Evolutionary conservation across 768 basidiomycete species (phyloP).

Genomic region (Xanthoconium stramineum): DNA sequence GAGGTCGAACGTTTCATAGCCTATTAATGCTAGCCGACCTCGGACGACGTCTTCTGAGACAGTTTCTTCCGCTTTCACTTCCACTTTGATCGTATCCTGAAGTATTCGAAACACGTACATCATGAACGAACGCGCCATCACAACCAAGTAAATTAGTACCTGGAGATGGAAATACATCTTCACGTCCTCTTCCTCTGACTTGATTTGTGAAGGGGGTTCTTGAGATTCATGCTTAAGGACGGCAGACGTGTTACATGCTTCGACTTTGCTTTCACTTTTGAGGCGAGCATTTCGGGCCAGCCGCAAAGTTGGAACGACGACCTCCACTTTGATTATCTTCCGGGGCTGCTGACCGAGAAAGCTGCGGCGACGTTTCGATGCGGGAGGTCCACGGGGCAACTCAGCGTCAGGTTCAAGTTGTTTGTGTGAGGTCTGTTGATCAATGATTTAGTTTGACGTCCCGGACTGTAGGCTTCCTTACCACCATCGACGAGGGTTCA

Average conservation of each 20-base stretch:
- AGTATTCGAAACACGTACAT: too few relatives aligned
- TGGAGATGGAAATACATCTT: slow-evolving; percentile 2
- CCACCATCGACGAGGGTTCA: neutral
- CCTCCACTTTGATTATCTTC: slow-evolving; percentile 7
- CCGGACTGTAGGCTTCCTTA: neutral
- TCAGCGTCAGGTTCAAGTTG: neutral
- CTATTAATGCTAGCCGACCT: slow-evolving; percentile 2
- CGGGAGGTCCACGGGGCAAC: neutral
- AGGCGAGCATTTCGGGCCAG: neutral
- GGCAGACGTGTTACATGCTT: neutral
- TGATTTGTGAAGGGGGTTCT: neutral
- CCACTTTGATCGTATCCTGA: slow-evolving; percentile 9
- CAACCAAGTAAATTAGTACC: neutral
- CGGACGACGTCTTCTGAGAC: slow-evolving; percentile 4
- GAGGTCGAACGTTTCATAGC: slow-evolving; percentile 10
- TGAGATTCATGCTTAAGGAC: neutral
- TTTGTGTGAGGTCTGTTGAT: slow-evolving; percentile 1
- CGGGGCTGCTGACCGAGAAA: slow-evolving; percentile 4
- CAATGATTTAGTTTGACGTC: neutral
- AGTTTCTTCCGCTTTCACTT: slow-evolving; percentile 7
- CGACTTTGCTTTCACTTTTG: neutral
- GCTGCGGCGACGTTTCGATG: slow-evolving; percentile 2
- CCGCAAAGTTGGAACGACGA: slow-evolving; percentile 6
- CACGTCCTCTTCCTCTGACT: slow-evolving; percentile 6
- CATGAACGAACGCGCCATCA: neutral